phyloP scores from a whole-genome alignment of 2,329 filamentous ascomycete genomes.

The Alternaria sp. region DNA sequence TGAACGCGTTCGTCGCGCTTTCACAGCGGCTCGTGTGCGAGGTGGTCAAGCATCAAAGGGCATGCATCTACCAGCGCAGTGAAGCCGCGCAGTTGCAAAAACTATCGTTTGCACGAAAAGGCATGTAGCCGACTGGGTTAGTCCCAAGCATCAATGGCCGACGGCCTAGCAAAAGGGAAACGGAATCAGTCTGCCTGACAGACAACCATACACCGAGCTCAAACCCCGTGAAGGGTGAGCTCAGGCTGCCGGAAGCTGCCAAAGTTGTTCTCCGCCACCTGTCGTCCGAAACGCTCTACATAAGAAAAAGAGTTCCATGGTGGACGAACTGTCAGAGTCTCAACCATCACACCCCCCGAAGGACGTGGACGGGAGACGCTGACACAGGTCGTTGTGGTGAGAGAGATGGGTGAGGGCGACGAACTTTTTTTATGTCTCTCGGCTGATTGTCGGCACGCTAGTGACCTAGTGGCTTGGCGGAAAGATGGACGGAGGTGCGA shows the following conservation, averaged over 20 bases:
- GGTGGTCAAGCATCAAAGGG: neutral
- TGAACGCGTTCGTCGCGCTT: neutral
- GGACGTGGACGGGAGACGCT: conserved; percentile 71
- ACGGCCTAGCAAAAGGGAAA: conserved; percentile 87
- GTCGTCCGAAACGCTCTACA: conserved; percentile 86
- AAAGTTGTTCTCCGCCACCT: conserved; percentile 82
- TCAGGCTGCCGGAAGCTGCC: conserved; percentile 63
- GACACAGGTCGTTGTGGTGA: conserved; percentile 79
- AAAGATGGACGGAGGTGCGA: conserved; percentile 7
- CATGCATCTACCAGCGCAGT: neutral
- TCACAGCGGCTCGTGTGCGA: neutral
- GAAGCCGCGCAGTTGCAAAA: neutral
- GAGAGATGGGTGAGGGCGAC: conserved; percentile 38
- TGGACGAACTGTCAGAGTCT: conserved; percentile 85
- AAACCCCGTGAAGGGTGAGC: conserved; percentile 44
- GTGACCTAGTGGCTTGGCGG: conserved; percentile 31
- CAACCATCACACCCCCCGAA: conserved; percentile 70
- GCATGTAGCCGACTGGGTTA: conserved; percentile 81
- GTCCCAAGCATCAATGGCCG: conserved; percentile 87
- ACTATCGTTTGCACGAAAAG: neutral
- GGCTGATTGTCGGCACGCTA: conserved; percentile 26
- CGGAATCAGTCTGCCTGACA: conserved; percentile 51
- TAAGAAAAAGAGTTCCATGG: conserved; percentile 73
- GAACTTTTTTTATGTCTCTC: conserved; percentile 42
- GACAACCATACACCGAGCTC: conserved; percentile 48